phyloP scores from a whole-genome alignment of 257 asterid species.

The Avicennia marina region DNA sequence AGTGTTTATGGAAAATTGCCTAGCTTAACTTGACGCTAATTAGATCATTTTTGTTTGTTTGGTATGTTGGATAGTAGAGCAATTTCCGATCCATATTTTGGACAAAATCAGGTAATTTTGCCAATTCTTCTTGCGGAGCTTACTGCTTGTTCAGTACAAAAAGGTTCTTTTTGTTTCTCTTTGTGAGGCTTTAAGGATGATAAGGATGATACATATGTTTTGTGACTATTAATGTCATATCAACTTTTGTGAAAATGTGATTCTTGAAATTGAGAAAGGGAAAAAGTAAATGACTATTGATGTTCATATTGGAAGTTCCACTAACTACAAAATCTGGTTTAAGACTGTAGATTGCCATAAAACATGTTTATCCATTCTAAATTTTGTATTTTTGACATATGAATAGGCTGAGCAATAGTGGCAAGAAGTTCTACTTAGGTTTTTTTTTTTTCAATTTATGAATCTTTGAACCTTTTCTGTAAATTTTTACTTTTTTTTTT shows the following conservation, averaged over 20 bases:
- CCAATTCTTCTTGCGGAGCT: neutral
- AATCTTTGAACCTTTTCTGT: neutral
- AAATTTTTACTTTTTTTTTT: neutral
- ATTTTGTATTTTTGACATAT: too few relatives aligned
- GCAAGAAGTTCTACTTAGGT: too few relatives aligned
- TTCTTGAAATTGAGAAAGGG: neutral
- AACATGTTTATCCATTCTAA: too few relatives aligned
- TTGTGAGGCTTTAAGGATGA: neutral
- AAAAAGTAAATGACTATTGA: conserved; percentile 1
- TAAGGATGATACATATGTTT: neutral
- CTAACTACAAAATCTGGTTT: neutral
- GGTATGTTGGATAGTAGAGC: neutral
- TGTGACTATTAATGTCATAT: neutral
- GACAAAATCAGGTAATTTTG: neutral
- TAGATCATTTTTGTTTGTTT: neutral
- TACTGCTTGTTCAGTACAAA: neutral
- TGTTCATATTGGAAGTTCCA: neutral
- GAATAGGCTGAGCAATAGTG: too few relatives aligned
- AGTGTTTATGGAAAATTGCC: neutral
- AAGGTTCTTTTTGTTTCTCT: neutral
- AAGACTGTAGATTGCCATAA: neutral
- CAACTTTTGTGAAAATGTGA: neutral
- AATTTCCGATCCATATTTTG: neutral
- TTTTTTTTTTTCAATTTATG: neutral
- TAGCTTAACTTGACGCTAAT: neutral